Base-by-base conservation (phyloP, 1,284 basidiomycete species). In the Naganishia sp. region DNA sequence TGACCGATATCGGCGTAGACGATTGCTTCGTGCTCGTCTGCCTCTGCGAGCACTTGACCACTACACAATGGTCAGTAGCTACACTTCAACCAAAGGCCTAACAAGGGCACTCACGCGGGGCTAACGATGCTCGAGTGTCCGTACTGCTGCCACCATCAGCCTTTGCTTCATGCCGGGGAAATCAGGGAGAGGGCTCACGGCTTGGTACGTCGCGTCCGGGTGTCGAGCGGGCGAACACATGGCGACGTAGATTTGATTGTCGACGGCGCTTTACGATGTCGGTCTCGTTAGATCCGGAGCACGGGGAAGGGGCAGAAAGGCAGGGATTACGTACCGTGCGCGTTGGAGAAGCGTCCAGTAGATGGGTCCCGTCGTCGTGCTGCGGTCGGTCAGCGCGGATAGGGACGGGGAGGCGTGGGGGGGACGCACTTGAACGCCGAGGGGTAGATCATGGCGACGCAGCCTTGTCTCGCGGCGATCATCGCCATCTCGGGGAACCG, bases 141-240 rank as follows among this genome's bases (percentile, higher is more conserved):
- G 86, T 90, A 96, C 88, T 92, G 74, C 47, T 25, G n/a, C 21
- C 10, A 46, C 23, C 51, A 67, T 42, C 21, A 45, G 49, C 9
- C 10, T n/a, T 18, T 64, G 46, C 17, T 42, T 28, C 18, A 7
- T 46, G 45, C 6, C 45, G 7, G 6, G 10, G 53, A 39, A 9
- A 57, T 21, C 18, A 10, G 41, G 45, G 17, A 25, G 21, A 23
- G 2, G 21, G 82, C 89, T 73, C 72, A 92, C 91, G 67, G 93
- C 92, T 76, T 94, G 90, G 76, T 94, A 95, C 21, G 82, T 84
- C 35, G 91, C 89, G 17, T 83, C 85, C 66, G 89, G 77, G 71
- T 96, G 90, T 43, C 95, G 85, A 1, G 96, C 94, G 39, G 94
- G 94, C 69, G 94, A 97, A 79, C 94, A 97, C 89, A 94, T 95